These are phyloP conservation scores for Penicillium robsamsonii DNA, from an alignment of 495 filamentous ascomycete species.

Conservation along the genomic window DNA sequence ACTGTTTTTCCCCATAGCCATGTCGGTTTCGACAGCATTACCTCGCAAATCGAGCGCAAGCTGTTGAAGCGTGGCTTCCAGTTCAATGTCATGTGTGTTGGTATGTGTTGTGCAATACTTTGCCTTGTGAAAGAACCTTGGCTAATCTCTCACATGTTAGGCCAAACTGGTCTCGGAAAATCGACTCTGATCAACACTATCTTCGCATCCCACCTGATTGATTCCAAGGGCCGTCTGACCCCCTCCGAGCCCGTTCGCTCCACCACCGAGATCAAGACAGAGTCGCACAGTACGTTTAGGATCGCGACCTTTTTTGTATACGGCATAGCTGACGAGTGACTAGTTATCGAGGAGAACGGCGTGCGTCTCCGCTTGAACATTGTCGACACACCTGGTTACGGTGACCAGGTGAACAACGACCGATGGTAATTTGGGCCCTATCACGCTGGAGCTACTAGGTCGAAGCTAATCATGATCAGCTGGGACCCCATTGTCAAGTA, in stretches of 20 bases:
- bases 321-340: slow-evolving; percentile 19
- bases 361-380: slow-evolving; percentile 77
- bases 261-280: slow-evolving; percentile 96
- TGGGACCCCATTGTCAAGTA: slow-evolving; percentile 99
- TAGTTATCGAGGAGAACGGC: slow-evolving; percentile 95
- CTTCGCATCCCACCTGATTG: slow-evolving; percentile 99
- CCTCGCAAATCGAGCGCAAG: slow-evolving; percentile 97
- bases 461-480: slow-evolving; percentile 42
- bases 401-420: slow-evolving; percentile 80
- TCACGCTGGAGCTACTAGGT: not conserved
- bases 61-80: slow-evolving; percentile 99
- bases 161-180: slow-evolving; percentile 97
- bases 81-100: slow-evolving; percentile 99
- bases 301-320: not conserved
- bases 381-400: slow-evolving; percentile 77
- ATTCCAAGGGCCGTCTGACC: slow-evolving; percentile 90
- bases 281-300: slow-evolving; percentile 72
- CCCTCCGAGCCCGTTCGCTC: slow-evolving; percentile 90
- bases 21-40: slow-evolving; percentile 99
- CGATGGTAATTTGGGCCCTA: slow-evolving; percentile 54
- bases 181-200: slow-evolving; percentile 99
- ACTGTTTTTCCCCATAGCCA: slow-evolving; percentile 90
- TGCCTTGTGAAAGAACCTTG: not conserved
- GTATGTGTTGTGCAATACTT: slow-evolving; percentile 54
- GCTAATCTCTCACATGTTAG: slow-evolving; percentile 42